Percentiles rank a stretch among this genome's conserved stretches.
phyloP scores from a whole-genome alignment of 441 rosid species.

The Biscutella laevigata region DNA sequence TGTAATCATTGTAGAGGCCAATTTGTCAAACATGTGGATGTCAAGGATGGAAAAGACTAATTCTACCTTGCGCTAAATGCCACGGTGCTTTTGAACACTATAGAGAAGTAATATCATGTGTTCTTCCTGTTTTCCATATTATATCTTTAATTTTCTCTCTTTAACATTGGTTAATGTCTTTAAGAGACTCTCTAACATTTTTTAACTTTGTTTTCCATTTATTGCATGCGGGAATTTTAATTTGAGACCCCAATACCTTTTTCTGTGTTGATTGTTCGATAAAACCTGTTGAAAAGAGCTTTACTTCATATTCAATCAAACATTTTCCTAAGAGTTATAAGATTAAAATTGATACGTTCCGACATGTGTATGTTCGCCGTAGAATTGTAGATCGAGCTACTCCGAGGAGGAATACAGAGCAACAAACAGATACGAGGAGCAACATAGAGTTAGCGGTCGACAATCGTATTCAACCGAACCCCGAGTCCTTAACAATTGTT shows the following conservation, averaged over 20 bases:
- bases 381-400: too few relatives aligned
- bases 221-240: conserved; percentile 13
- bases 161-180: background rate
- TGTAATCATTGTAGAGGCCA: conserved; percentile 19
- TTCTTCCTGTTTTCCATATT: background rate
- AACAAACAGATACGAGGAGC: too few relatives aligned
- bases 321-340: background rate
- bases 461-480: too few relatives aligned
- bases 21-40: conserved; percentile 24
- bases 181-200: background rate
- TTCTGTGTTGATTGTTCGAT: conserved; percentile 19
- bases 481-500: too few relatives aligned
- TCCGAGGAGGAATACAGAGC: too few relatives aligned
- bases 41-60: conserved; percentile 16
- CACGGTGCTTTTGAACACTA: conserved; percentile 18
- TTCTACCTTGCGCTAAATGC: conserved; percentile 24
- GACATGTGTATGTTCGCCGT: too few relatives aligned
- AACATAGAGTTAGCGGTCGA: too few relatives aligned
- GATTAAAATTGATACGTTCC: too few relatives aligned
- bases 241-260: conserved; percentile 3
- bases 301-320: conserved; percentile 6
- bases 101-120: conserved; percentile 14
- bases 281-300: conserved; percentile 16
- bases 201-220: conserved; percentile 8
- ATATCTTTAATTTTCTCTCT: background rate